Evolutionary conservation across 2,329 filamentous ascomycete genomes (phyloP).

Genomic region (Sphaerulina musiva): DNA sequence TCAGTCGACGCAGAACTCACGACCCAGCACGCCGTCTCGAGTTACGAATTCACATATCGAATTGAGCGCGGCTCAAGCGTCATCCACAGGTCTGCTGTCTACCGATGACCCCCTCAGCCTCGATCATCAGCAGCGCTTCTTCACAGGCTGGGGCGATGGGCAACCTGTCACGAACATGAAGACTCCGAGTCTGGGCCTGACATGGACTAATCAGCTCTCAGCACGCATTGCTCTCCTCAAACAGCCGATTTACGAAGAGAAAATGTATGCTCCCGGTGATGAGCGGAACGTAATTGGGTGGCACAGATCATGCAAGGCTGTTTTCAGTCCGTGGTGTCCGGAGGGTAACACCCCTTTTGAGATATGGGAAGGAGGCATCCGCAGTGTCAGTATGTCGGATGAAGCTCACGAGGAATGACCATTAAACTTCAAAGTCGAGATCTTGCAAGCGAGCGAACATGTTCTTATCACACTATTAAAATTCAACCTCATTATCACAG

Average conservation of each 20-base stretch:
- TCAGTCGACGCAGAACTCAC: constrained; percentile 17
- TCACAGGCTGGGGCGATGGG: constrained; percentile 85
- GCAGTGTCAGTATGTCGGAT: not conserved
- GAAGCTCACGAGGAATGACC: not conserved
- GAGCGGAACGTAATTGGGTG: constrained; percentile 51
- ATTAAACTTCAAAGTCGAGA: not conserved
- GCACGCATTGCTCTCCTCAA: constrained; percentile 77
- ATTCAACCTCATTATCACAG: too few species aligned
- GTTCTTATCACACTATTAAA: too few species aligned
- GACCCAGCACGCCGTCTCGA: constrained; percentile 19
- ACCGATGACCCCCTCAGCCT: constrained; percentile 59
- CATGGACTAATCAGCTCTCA: constrained; percentile 86
- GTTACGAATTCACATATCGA: not conserved
- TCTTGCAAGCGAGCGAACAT: not conserved
- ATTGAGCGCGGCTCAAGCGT: not conserved
- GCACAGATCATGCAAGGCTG: constrained; percentile 76
- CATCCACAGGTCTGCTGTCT: constrained; percentile 32
- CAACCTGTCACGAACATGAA: constrained; percentile 51
- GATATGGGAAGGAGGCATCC: constrained; percentile 59
- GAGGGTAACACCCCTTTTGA: constrained; percentile 64
- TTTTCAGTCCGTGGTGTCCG: constrained; percentile 73
- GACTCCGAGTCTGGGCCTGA: constrained; percentile 77
- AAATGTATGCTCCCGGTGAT: constrained; percentile 38
- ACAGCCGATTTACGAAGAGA: constrained; percentile 47
- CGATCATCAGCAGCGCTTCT: constrained; percentile 88